A percentile compares a stretch with the other conserved stretches of the same genome.
Conservation (phyloP, 805 yeast species). For the Yamadazyma sp. region DNA sequence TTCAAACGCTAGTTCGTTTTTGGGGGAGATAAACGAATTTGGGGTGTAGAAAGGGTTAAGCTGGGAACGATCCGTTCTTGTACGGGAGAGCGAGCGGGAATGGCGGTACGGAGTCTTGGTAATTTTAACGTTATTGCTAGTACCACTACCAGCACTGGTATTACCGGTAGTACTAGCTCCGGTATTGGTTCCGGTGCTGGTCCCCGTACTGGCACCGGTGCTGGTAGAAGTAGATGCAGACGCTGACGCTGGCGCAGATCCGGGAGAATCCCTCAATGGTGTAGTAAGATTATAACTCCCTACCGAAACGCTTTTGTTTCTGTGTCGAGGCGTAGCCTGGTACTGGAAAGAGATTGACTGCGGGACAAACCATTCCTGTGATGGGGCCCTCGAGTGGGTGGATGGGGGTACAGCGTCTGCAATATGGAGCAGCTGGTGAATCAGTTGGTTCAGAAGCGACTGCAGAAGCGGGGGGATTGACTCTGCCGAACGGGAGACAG, state of each 20-base stretch:
- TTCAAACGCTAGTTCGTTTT: constrained; percentile 20
- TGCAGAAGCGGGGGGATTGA: constrained; percentile 37
- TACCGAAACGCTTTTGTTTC: background rate
- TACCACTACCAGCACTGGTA: constrained; percentile 10
- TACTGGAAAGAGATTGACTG: background rate
- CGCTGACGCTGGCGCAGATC: constrained; percentile 3
- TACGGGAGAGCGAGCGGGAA: constrained; percentile 40
- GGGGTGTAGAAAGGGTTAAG: constrained; percentile 34
- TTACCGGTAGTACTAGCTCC: constrained; percentile 7
- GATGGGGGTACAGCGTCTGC: background rate
- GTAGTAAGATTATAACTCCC: background rate
- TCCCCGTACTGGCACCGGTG: background rate
- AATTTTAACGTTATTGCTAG: constrained; percentile 17
- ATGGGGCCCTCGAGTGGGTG: constrained; percentile 1
- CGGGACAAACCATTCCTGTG: constrained; percentile 1
- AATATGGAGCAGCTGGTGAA: background rate
- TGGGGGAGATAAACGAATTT: constrained; percentile 25
- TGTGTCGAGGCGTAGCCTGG: constrained; percentile 3
- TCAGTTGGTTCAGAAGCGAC: constrained; percentile 32
- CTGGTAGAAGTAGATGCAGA: background rate
- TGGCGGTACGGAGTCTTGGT: constrained; percentile 43
- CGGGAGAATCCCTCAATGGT: background rate
- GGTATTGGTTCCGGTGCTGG: background rate
- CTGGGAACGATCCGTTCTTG: constrained; percentile 29
- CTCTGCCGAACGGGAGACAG: constrained; percentile 26